Conservation (phyloP, 2,329 filamentous ascomycete genomes). For the Rhytidhysteron rufulum region DNA sequence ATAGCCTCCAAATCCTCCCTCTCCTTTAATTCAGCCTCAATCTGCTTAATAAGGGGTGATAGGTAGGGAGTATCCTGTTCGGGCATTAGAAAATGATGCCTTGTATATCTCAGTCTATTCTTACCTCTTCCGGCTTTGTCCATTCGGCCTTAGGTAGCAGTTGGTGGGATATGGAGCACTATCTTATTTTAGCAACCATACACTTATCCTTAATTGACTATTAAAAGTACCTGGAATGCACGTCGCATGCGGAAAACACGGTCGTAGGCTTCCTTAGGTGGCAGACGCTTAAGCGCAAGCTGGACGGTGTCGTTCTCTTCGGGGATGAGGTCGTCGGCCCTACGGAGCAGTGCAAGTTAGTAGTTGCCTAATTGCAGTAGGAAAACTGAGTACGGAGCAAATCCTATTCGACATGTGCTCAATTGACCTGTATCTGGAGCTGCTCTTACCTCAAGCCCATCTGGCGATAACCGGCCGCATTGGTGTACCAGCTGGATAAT, state of each 20-base stretch:
- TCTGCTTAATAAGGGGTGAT: slow-evolving; percentile 62
- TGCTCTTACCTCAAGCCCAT: slow-evolving; percentile 75
- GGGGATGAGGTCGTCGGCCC: slow-evolving; percentile 89
- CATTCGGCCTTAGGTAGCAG: slow-evolving; percentile 62
- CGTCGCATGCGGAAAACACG: slow-evolving; percentile 95
- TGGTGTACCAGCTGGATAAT: slow-evolving; percentile 81
- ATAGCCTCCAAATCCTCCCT: slow-evolving; percentile 66
- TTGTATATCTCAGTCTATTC: slow-evolving; percentile 8
- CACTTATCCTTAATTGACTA: not conserved
- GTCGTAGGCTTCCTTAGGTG: slow-evolving; percentile 88
- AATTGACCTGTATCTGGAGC: slow-evolving; percentile 7
- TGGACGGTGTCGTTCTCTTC: slow-evolving; percentile 88
- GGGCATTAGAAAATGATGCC: not conserved
- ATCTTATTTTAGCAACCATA: slow-evolving; percentile 19
- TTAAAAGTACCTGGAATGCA: slow-evolving; percentile 71
- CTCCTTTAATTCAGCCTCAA: slow-evolving; percentile 65
- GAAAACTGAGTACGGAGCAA: too few relatives aligned
- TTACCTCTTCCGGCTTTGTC: slow-evolving; percentile 65
- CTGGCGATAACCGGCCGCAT: slow-evolving; percentile 88
- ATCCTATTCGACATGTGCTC: slow-evolving; percentile 8
- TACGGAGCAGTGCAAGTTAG: slow-evolving; percentile 43
- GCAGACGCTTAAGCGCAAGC: slow-evolving; percentile 83
- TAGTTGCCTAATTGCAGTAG: slow-evolving; percentile 14
- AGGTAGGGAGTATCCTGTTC: slow-evolving; percentile 60
- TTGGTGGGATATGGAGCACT: slow-evolving; percentile 65